Percentiles rank a stretch among this genome's conserved stretches.
phyloP scores from a whole-genome alignment of 768 basidiomycete genomes.

The Mrakia hoshinonis region DNA sequence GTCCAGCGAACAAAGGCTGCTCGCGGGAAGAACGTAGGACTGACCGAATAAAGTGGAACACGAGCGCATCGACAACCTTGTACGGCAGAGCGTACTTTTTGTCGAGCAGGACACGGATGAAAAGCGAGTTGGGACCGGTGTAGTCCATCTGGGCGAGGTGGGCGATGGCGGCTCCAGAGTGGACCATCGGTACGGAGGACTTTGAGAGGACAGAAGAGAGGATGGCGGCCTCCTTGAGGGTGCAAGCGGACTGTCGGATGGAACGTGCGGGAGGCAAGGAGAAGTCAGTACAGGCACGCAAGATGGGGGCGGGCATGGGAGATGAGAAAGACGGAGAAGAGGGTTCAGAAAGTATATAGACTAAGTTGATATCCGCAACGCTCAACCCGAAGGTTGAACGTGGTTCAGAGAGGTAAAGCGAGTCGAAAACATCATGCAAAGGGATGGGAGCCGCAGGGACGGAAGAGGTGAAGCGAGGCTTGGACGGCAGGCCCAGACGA shows the following conservation, averaged over 20 bases:
- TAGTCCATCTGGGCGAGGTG: slow-evolving; percentile 96
- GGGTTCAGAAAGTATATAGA: slow-evolving; percentile 12
- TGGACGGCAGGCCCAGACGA: too few relatives aligned
- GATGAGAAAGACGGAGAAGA: neutral
- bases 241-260: slow-evolving; percentile 57
- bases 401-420: slow-evolving; percentile 14
- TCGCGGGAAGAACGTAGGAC: neutral
- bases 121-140: slow-evolving; percentile 89
- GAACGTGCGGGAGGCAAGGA: neutral
- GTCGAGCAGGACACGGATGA: slow-evolving; percentile 91
- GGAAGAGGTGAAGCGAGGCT: neutral
- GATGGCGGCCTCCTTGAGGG: slow-evolving; percentile 88
- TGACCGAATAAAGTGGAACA: slow-evolving; percentile 88
- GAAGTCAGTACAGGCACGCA: neutral
- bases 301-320: neutral
- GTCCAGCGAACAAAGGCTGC: neutral
- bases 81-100: slow-evolving; percentile 97
- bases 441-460: too few relatives aligned
- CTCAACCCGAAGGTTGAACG: neutral
- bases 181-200: slow-evolving; percentile 89
- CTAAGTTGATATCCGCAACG: slow-evolving; percentile 11
- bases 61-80: slow-evolving; percentile 92
- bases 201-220: slow-evolving; percentile 82
- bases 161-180: slow-evolving; percentile 87
- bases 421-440: slow-evolving; percentile 14